Conservation (phyloP, 2,329 filamentous ascomycete species). For the Cytospora schulzeri region DNA sequence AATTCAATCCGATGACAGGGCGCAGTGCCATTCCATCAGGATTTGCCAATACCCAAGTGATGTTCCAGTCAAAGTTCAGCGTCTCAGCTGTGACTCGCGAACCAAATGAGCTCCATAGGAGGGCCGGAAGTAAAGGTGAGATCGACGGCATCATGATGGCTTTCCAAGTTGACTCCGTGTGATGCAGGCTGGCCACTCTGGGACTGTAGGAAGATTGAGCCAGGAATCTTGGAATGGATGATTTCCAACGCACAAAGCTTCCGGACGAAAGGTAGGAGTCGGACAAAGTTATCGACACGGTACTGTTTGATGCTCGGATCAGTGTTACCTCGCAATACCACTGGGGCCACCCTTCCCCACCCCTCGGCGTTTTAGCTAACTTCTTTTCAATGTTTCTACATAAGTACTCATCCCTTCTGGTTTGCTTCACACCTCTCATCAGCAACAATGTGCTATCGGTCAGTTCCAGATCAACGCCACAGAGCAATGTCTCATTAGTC, state of each 20-base stretch:
- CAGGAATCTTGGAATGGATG: neutral
- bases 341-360: neutral
- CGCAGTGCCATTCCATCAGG: slow-evolving; percentile 11
- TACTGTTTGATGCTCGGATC: too few species aligned
- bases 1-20: slow-evolving; percentile 19
- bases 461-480: neutral
- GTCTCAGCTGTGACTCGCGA: neutral
- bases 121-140: neutral
- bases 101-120: neutral
- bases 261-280: neutral
- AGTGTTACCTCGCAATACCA: neutral
- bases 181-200: neutral
- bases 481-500: neutral
- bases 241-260: neutral
- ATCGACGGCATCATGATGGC: neutral
- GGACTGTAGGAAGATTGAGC: neutral
- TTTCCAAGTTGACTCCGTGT: neutral
- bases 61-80: slow-evolving; percentile 21
- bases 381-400: too few species aligned
- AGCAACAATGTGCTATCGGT: neutral
- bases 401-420: neutral
- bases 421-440: neutral
- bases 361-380: neutral
- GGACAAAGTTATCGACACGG: neutral
- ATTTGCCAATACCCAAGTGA: slow-evolving; percentile 19